Evolutionary conservation across 129 eudicot genomes (phyloP).

Genomic region (Tagetes erecta): DNA sequence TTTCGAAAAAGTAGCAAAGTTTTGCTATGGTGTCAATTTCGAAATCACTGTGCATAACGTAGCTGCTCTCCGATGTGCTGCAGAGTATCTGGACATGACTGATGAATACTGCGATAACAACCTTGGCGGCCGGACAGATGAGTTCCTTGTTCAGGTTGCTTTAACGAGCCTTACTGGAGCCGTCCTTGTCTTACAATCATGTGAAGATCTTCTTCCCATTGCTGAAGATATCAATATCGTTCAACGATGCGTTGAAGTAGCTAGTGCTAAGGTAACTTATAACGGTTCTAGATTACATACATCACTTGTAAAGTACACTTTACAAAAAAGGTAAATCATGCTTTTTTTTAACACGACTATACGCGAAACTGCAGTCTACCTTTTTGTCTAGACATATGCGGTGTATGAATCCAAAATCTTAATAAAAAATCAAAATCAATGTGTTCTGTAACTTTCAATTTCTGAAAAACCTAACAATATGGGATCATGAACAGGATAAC

Average conservation of each 20-base stretch:
- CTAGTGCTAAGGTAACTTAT: slow-evolving; percentile 60
- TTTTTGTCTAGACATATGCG: no score
- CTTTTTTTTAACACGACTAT: no score
- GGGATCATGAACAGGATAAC: neutral
- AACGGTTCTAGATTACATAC: neutral
- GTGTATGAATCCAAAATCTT: no score
- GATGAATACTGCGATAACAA: slow-evolving; percentile 71
- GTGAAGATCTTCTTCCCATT: slow-evolving; percentile 75
- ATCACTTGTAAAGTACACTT: no score
- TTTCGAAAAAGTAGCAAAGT: slow-evolving; percentile 87
- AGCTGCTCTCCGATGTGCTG: slow-evolving; percentile 89
- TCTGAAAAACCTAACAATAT: neutral
- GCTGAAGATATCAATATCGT: slow-evolving; percentile 69
- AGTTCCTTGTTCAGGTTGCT: slow-evolving; percentile 80
- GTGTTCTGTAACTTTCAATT: neutral
- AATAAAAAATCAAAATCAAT: neutral
- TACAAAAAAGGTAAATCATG: no score
- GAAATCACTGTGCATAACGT: slow-evolving; percentile 94
- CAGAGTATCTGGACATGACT: slow-evolving; percentile 91
- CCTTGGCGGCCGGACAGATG: slow-evolving; percentile 78
- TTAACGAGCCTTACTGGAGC: slow-evolving; percentile 79
- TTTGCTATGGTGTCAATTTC: slow-evolving; percentile 90
- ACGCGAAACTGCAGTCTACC: no score
- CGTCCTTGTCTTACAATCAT: slow-evolving; percentile 70
- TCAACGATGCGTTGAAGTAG: slow-evolving; percentile 80